A percentile compares a stretch with the other conserved stretches of the same genome.
These are phyloP conservation scores for Arthroderma uncinatum DNA, from an alignment of 2,329 filamentous ascomycete species.

Conservation along the genomic window DNA sequence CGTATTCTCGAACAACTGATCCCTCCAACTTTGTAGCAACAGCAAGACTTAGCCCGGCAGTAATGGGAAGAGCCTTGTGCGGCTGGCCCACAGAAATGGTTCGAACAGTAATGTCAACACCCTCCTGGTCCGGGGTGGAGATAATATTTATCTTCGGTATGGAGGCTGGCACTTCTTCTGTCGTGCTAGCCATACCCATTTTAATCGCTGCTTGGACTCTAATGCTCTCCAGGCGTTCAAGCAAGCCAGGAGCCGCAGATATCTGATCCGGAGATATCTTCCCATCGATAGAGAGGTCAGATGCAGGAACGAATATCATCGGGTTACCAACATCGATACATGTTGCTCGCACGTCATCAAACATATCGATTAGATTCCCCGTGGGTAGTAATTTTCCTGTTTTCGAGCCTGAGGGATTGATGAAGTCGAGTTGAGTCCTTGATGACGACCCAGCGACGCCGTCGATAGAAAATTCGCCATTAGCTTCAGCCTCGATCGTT, in stretches of 20 bases:
- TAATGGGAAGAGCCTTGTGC: slow-evolving; percentile 47
- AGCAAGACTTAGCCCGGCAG: slow-evolving; percentile 42
- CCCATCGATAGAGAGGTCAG: slow-evolving; percentile 39
- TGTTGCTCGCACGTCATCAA: slow-evolving; percentile 43
- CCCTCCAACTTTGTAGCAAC: slow-evolving; percentile 39
- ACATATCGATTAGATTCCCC: slow-evolving; percentile 42
- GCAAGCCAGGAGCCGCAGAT: slow-evolving; percentile 36
- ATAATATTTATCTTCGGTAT: slow-evolving; percentile 55
- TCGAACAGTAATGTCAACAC: slow-evolving; percentile 35
- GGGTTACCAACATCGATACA: slow-evolving; percentile 56
- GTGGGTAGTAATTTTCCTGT: slow-evolving; percentile 54
- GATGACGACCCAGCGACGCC: slow-evolving; percentile 51
- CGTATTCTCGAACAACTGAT: slow-evolving; percentile 28
- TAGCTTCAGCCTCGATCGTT: slow-evolving; percentile 38
- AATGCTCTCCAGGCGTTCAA: slow-evolving; percentile 44
- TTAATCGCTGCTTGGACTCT: slow-evolving; percentile 45
- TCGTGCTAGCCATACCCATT: slow-evolving; percentile 48
- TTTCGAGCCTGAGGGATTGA: slow-evolving; percentile 51
- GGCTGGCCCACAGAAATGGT: slow-evolving; percentile 47
- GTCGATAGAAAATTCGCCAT: slow-evolving; percentile 51
- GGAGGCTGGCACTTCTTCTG: slow-evolving; percentile 40
- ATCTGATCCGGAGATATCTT: slow-evolving; percentile 46
- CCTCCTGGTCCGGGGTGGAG: slow-evolving; percentile 25
- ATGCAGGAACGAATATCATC: slow-evolving; percentile 49
- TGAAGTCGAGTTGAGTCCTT: slow-evolving; percentile 49